Conservation (phyloP, 352 stramenopile species). For the Phytophthora palmivora region DNA sequence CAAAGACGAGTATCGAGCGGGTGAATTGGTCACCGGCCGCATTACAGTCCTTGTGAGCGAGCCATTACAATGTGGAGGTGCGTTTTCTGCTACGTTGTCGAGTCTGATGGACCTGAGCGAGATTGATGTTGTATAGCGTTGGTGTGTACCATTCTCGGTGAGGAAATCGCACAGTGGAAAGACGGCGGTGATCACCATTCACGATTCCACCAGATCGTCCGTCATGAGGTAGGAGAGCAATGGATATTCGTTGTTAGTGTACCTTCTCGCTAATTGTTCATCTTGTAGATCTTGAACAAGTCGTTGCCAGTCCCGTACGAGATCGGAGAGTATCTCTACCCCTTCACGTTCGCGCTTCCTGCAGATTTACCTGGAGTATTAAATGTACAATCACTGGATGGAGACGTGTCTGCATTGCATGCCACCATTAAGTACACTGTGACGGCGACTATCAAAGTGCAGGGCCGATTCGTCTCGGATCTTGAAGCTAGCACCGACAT, state of each 20-base stretch:
- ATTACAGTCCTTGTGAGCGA: slow-evolving; percentile 69
- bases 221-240: slow-evolving; percentile 47
- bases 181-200: slow-evolving; percentile 68
- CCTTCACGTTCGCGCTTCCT: slow-evolving; percentile 68
- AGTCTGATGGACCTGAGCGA: background rate
- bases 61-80: slow-evolving; percentile 61
- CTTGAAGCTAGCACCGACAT: slow-evolving; percentile 66
- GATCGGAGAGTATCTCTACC: slow-evolving; percentile 74
- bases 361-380: slow-evolving; percentile 61
- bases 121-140: slow-evolving; percentile 42
- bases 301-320: slow-evolving; percentile 59
- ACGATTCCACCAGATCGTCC: slow-evolving; percentile 71
- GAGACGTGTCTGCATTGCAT: slow-evolving; percentile 57
- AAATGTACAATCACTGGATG: slow-evolving; percentile 61
- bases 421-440: slow-evolving; percentile 83
- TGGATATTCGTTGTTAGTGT: background rate
- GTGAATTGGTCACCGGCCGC: slow-evolving; percentile 58
- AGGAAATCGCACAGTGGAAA: slow-evolving; percentile 78
- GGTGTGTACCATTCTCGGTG: slow-evolving; percentile 60
- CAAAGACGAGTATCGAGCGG: slow-evolving; percentile 62
- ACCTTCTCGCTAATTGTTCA: slow-evolving; percentile 7
- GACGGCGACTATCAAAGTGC: slow-evolving; percentile 70
- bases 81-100: slow-evolving; percentile 14
- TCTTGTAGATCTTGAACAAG: slow-evolving; percentile 51
- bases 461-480: slow-evolving; percentile 75